Base-by-base conservation (phyloP, 306 rosid genomes). In the Luffa aegyptiaca region DNA sequence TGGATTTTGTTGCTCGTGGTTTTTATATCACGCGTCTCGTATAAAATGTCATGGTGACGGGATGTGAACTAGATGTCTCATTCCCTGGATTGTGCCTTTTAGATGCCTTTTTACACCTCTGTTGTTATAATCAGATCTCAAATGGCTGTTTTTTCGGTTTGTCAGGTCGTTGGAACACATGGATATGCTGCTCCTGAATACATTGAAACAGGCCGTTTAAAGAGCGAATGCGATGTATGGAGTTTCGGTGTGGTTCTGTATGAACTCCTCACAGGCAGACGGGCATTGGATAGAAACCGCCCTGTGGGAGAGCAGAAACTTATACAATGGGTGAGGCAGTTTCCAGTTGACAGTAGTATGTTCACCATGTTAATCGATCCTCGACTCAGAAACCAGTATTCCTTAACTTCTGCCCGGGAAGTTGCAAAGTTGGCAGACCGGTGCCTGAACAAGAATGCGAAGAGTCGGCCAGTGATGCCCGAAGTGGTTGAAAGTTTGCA, bases 101-200 rank as follows among this genome's bases (percentile, higher is more conserved):
- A 3, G 14, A 69, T 10, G 75, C 36, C 20, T 69, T n/a, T 10
- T n/a, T 73, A 26, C 20, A 49, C 21, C 11, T 45, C 5, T 45
- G 26, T 71, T 45, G 56, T 46, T 20, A 5, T 16, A 72, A 33
- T 51, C 56, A 3, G 3, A n/a, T 31, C 7, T 55, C 35, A 61
- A 59, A 37, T 58, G 42, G 13, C 45, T 16, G 17, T 66, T 33
- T 52, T 31, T 48, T 56, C 31, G 65, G 65, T 69, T 80, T 66
- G 2, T 59, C 90, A 95, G 99, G 97, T 92, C 73, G 96, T 96
- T 18, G 99, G 99, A 78, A 96, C 99, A 2, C 83, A 87, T 8
- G 99, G 99, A 65, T 96, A 96, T 82, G 99, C 98, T 36, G 98
- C 99, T 1, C 99, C 99, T 2, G 99, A 96, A 63, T 96, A 96